Conservation (phyloP, 495 filamentous ascomycete genomes). For the Rhizodiscina lignyota region DNA sequence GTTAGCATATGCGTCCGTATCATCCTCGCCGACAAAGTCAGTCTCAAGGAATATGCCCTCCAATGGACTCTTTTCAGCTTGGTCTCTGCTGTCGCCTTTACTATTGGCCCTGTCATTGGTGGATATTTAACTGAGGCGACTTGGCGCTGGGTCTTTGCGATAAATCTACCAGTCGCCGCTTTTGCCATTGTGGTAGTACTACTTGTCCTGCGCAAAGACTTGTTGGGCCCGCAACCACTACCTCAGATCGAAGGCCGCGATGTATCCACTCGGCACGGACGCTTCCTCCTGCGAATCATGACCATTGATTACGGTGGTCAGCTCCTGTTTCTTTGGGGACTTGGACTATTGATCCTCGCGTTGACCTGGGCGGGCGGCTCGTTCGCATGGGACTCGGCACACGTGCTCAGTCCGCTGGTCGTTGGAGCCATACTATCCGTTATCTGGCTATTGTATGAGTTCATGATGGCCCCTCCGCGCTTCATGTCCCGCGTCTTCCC, state of each 20-base stretch:
- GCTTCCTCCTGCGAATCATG: slow-evolving; percentile 17
- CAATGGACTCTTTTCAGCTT: slow-evolving; percentile 40
- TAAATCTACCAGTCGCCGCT: slow-evolving; percentile 33
- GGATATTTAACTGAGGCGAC: slow-evolving; percentile 25
- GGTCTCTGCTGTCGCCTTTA: slow-evolving; percentile 31
- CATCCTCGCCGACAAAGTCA: slow-evolving; percentile 40
- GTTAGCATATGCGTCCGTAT: slow-evolving; percentile 34
- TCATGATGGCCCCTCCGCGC: slow-evolving; percentile 31
- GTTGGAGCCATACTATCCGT: slow-evolving; percentile 29
- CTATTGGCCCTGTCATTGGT: slow-evolving; percentile 38
- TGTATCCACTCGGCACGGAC: too few species aligned
- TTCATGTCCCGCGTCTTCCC: slow-evolving; percentile 27
- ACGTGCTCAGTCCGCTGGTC: slow-evolving; percentile 35
- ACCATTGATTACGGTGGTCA: slow-evolving; percentile 39
- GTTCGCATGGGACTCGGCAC: slow-evolving; percentile 33
- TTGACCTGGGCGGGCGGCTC: slow-evolving; percentile 41
- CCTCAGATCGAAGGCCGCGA: too few species aligned
- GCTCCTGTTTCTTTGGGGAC: slow-evolving; percentile 37
- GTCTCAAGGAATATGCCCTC: slow-evolving; percentile 36
- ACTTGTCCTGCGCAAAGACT: slow-evolving; percentile 25
- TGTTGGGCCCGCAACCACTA: slow-evolving; percentile 17
- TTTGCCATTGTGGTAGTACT: slow-evolving; percentile 23
- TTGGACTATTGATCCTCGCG: slow-evolving; percentile 39
- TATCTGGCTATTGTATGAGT: slow-evolving; percentile 36
- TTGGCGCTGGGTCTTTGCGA: slow-evolving; percentile 45